Conservation (phyloP, 2,329 filamentous ascomycete genomes). For the Curvularia eragrostidis region DNA sequence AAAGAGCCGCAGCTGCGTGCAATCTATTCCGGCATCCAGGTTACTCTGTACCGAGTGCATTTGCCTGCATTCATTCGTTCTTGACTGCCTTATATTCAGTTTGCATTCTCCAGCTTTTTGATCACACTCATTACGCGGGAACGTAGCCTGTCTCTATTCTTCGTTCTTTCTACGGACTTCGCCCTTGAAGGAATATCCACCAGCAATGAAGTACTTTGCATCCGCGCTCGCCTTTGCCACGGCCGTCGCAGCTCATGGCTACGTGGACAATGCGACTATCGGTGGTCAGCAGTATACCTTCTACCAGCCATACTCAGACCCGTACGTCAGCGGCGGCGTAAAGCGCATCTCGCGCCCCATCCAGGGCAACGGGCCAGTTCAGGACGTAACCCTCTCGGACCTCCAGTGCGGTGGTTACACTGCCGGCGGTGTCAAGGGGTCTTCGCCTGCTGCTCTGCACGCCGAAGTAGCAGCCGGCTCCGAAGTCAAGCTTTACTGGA, state of each 20-base stretch:
- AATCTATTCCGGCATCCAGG: slow-evolving; percentile 30
- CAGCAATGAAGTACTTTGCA: slow-evolving; percentile 44
- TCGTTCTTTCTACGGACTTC: slow-evolving; percentile 6
- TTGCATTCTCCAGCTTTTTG: slow-evolving; percentile 8
- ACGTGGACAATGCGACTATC: slow-evolving; percentile 47
- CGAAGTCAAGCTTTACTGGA: slow-evolving; percentile 63
- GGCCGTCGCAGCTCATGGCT: slow-evolving; percentile 45
- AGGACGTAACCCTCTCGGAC: slow-evolving; percentile 61
- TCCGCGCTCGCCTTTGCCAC: slow-evolving; percentile 38
- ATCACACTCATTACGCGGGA: neutral
- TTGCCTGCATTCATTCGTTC: slow-evolving; percentile 20
- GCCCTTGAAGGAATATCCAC: neutral
- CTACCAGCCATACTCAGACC: slow-evolving; percentile 48
- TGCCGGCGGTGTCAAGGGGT: slow-evolving; percentile 58
- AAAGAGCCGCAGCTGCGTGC: slow-evolving; percentile 21
- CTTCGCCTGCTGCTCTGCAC: slow-evolving; percentile 61
- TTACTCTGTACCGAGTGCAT: slow-evolving; percentile 26
- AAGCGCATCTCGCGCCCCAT: slow-evolving; percentile 64
- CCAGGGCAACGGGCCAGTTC: slow-evolving; percentile 65
- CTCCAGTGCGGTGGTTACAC: slow-evolving; percentile 64
- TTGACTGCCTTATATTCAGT: slow-evolving; percentile 23
- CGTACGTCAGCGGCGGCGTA: slow-evolving; percentile 37
- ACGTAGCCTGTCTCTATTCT: neutral
- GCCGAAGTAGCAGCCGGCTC: slow-evolving; percentile 62
- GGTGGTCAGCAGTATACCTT: slow-evolving; percentile 41